These are phyloP conservation scores for Rosellinia necatrix DNA, from an alignment of 2,329 filamentous ascomycete genomes.

Conservation along the genomic window DNA sequence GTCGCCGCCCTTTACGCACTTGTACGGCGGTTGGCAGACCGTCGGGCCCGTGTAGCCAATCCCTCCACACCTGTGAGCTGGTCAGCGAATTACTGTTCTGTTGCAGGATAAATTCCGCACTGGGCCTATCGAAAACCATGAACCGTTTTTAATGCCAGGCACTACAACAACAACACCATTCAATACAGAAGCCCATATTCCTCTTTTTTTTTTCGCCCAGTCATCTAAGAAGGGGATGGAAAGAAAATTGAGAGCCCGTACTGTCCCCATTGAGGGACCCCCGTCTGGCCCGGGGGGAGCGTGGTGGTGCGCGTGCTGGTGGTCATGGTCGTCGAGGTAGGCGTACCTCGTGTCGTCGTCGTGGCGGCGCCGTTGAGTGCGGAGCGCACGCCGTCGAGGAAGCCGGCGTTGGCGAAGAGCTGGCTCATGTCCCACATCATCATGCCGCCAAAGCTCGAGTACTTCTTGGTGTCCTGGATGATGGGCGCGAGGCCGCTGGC, in stretches of 20 bases:
- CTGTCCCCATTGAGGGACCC: conserved; percentile 44
- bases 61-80: conserved; percentile 39
- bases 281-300: conserved; percentile 7
- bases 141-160: no score
- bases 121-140: conserved; percentile 7
- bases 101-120: neutral
- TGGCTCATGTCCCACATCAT: conserved; percentile 74
- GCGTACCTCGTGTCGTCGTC: conserved; percentile 22
- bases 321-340: conserved; percentile 28
- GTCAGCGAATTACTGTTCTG: conserved; percentile 20
- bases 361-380: conserved; percentile 37
- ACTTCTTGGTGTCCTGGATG: conserved; percentile 58
- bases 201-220: no score
- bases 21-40: conserved; percentile 39
- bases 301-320: conserved; percentile 31
- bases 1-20: conserved; percentile 35
- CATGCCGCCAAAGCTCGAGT: conserved; percentile 66
- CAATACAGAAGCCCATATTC: no score
- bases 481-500: conserved; percentile 53
- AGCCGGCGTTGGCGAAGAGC: conserved; percentile 61
- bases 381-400: conserved; percentile 51
- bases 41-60: conserved; percentile 42
- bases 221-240: neutral
- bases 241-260: conserved; percentile 26
- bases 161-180: no score